Evolutionary conservation across 352 stramenopile species (phyloP).

Genomic region (Pseudoperonospora humuli): DNA sequence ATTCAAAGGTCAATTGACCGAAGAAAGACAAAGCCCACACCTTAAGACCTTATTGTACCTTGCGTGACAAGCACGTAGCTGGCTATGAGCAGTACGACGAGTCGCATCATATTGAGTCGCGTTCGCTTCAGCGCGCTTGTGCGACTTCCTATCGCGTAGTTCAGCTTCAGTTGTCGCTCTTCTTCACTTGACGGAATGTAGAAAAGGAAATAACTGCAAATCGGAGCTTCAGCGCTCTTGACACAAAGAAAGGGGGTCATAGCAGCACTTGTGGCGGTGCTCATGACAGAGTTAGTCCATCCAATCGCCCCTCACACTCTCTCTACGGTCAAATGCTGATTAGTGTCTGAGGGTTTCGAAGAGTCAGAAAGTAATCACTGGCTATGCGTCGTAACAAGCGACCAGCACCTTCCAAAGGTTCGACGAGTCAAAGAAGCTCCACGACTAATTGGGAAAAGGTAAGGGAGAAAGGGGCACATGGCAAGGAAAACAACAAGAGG

Average conservation of each 20-base stretch:
- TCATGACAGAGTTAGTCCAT: too few species aligned
- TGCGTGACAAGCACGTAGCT: conserved; percentile 14
- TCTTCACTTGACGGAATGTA: too few species aligned
- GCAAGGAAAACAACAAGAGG: conserved; percentile 12
- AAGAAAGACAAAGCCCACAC: too few species aligned
- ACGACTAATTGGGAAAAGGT: conserved; percentile 24
- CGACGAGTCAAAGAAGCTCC: background rate
- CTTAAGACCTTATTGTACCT: conserved; percentile 16
- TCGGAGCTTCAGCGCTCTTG: too few species aligned
- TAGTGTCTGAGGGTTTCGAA: too few species aligned
- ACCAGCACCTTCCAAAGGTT: conserved; percentile 4
- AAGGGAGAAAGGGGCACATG: background rate
- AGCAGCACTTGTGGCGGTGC: too few species aligned
- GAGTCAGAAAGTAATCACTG: background rate
- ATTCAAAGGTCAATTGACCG: too few species aligned
- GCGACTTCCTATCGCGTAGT: conserved; percentile 1
- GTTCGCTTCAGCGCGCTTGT: conserved; percentile 16
- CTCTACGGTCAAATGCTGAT: too few species aligned
- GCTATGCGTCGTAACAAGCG: conserved; percentile 13
- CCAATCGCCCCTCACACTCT: too few species aligned
- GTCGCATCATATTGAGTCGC: conserved; percentile 9
- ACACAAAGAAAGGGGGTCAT: too few species aligned
- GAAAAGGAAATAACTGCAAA: too few species aligned
- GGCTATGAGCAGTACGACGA: conserved; percentile 14
- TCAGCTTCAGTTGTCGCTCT: conserved; percentile 1